Percentiles rank a stretch among this genome's conserved stretches.
Conservation (phyloP, 2,329 filamentous ascomycete species). For the Coniochaeta hoffmannii region DNA sequence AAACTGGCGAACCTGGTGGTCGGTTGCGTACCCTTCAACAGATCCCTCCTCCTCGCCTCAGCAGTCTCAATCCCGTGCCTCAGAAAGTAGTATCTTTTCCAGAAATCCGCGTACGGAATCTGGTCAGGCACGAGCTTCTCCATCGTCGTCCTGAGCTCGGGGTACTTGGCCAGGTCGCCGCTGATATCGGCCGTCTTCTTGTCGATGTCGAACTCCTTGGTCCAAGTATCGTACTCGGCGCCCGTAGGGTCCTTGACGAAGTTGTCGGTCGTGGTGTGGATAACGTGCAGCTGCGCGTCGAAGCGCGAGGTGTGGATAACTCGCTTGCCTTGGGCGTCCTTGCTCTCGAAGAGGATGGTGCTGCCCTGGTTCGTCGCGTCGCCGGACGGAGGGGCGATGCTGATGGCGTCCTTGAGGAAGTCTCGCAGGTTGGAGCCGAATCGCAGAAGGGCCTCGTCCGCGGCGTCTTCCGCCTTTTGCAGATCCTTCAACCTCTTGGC, state of each 20-base stretch:
- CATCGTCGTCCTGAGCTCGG: slow-evolving; percentile 81
- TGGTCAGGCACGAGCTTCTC: slow-evolving; percentile 90
- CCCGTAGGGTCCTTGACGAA: slow-evolving; percentile 77
- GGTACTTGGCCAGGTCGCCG: slow-evolving; percentile 75
- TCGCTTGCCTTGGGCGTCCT: slow-evolving; percentile 80
- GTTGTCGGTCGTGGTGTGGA: slow-evolving; percentile 76
- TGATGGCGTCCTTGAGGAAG: slow-evolving; percentile 86
- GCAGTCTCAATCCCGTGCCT: slow-evolving; percentile 89
- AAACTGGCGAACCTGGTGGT: slow-evolving; percentile 4
- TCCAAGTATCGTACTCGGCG: slow-evolving; percentile 68
- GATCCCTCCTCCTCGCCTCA: slow-evolving; percentile 78
- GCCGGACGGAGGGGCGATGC: slow-evolving; percentile 66
- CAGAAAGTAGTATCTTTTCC: slow-evolving; percentile 93
- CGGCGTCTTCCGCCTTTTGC: slow-evolving; percentile 87
- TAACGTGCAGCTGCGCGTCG: slow-evolving; percentile 91
- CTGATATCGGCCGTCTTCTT: slow-evolving; percentile 79
- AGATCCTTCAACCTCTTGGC: slow-evolving; percentile 81
- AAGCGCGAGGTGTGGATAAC: slow-evolving; percentile 93
- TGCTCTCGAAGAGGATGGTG: slow-evolving; percentile 84
- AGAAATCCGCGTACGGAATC: slow-evolving; percentile 85
- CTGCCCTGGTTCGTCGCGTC: slow-evolving; percentile 36
- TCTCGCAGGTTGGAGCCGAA: slow-evolving; percentile 86
- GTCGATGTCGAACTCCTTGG: slow-evolving; percentile 68
- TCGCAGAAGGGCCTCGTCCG: slow-evolving; percentile 86
- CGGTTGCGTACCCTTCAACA: slow-evolving; percentile 61